phyloP scores from a whole-genome alignment of 257 asterid species.

The Przewalskia tangutica region DNA sequence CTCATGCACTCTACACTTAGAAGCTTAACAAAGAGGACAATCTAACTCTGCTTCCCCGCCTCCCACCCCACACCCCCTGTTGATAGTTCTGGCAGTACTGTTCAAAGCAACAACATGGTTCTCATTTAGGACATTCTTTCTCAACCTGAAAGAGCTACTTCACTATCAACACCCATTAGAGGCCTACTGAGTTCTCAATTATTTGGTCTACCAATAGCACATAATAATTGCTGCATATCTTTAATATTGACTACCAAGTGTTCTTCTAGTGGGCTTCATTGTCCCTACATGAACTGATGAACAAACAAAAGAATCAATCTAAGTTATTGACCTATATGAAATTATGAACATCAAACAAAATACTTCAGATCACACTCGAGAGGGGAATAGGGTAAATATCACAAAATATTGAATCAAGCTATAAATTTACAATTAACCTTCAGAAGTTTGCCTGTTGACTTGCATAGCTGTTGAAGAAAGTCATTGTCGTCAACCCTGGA shows the following conservation, averaged over 20 bases:
- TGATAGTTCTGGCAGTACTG: neutral
- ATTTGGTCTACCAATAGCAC: neutral
- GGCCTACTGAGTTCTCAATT: neutral
- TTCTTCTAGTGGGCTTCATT: neutral
- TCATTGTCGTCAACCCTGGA: constrained; percentile 72
- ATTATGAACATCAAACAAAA: neutral
- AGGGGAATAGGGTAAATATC: neutral
- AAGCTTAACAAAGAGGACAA: neutral
- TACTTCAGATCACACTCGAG: neutral
- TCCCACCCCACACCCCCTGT: neutral
- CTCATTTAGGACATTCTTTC: neutral
- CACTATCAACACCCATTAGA: neutral
- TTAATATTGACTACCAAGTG: neutral
- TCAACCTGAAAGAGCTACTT: neutral
- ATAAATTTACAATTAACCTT: constrained; percentile 35
- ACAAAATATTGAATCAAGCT: neutral
- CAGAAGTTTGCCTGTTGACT: constrained; percentile 70
- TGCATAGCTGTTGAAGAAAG: constrained; percentile 85
- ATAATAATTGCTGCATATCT: neutral
- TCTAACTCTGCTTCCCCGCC: neutral
- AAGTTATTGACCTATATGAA: neutral
- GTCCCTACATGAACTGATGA: neutral
- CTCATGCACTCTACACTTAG: neutral
- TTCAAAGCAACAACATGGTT: neutral
- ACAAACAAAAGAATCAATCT: neutral